Evolutionary conservation across 208 protist species (phyloP).

Genomic region (Wallacemonas sp.): DNA sequence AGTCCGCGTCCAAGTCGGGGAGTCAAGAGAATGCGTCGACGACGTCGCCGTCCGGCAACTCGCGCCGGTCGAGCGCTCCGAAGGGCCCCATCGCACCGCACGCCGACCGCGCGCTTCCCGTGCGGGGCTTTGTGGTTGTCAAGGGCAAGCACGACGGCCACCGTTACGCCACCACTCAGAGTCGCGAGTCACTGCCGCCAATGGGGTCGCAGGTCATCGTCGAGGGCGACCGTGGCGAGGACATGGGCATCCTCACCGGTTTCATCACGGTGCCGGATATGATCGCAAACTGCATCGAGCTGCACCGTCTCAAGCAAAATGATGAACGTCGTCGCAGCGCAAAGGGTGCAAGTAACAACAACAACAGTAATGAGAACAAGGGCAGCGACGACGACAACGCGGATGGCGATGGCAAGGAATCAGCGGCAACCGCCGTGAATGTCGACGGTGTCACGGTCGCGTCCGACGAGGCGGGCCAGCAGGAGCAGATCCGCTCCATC

Average conservation of each 20-base stretch:
- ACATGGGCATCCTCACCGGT: constrained; percentile 48
- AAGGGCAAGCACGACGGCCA: constrained; percentile 58
- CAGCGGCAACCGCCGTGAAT: not conserved
- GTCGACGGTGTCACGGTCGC: constrained; percentile 5
- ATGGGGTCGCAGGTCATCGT: constrained; percentile 54
- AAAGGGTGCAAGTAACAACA: not conserved
- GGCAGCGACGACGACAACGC: no score
- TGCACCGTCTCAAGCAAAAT: constrained; percentile 24
- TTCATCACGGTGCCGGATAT: constrained; percentile 39
- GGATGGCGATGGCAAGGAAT: not conserved
- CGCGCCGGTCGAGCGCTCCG: constrained; percentile 6
- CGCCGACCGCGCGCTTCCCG: constrained; percentile 29
- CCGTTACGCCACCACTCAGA: constrained; percentile 40
- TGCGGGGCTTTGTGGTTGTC: constrained; percentile 54
- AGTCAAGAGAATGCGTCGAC: not conserved
- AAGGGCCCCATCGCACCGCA: constrained; percentile 20
- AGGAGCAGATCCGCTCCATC: constrained; percentile 24
- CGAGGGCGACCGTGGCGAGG: constrained; percentile 66
- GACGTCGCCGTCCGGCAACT: not conserved
- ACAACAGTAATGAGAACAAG: constrained; percentile 13
- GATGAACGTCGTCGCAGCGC: not conserved
- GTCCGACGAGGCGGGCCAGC: not conserved
- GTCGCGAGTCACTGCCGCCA: constrained; percentile 15
- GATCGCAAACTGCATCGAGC: constrained; percentile 33
- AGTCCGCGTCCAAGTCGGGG: not conserved